These are phyloP conservation scores for Talaromyces atroroseus DNA, from an alignment of 2,329 filamentous ascomycete species.

Conservation along the genomic window DNA sequence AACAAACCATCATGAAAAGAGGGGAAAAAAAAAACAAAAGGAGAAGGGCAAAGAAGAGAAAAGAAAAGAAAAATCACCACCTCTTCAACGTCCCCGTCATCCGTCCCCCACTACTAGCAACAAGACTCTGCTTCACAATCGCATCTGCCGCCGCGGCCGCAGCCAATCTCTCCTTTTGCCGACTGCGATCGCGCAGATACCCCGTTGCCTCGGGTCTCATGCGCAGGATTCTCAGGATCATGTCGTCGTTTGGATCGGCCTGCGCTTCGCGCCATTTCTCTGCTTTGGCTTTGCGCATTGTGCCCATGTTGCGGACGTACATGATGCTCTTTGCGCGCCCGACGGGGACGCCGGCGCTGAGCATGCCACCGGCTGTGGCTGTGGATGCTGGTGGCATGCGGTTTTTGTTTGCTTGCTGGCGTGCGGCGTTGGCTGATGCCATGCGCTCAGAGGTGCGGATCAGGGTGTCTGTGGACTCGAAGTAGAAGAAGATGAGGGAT, in stretches of 20 bases:
- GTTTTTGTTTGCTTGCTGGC: conserved; percentile 64
- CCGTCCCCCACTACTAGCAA: conserved; percentile 50
- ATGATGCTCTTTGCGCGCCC: conserved; percentile 67
- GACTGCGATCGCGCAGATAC: conserved; percentile 83
- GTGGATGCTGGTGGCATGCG: conserved; percentile 62
- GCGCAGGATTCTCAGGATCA: conserved; percentile 88
- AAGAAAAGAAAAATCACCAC: conserved; percentile 5
- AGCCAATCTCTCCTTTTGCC: conserved; percentile 89
- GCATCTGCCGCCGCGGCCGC: conserved; percentile 85
- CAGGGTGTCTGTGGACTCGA: conserved; percentile 82
- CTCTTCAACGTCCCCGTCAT: conserved; percentile 43
- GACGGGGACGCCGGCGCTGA: conserved; percentile 47
- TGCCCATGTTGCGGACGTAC: conserved; percentile 88
- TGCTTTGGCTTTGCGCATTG: conserved; percentile 92
- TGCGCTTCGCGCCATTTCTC: conserved; percentile 94
- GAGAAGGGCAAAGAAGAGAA: not conserved
- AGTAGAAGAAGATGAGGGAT: conserved; percentile 97
- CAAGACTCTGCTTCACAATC: conserved; percentile 89
- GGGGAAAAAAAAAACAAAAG: not conserved
- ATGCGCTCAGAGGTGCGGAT: conserved; percentile 95
- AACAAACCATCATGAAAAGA: not conserved
- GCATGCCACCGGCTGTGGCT: conserved; percentile 38
- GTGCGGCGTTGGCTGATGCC: conserved; percentile 76
- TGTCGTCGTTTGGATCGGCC: conserved; percentile 94
- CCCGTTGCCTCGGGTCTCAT: conserved; percentile 87